Base-by-base conservation (phyloP, 768 basidiomycete species). In the Chalciporus piperatus region DNA sequence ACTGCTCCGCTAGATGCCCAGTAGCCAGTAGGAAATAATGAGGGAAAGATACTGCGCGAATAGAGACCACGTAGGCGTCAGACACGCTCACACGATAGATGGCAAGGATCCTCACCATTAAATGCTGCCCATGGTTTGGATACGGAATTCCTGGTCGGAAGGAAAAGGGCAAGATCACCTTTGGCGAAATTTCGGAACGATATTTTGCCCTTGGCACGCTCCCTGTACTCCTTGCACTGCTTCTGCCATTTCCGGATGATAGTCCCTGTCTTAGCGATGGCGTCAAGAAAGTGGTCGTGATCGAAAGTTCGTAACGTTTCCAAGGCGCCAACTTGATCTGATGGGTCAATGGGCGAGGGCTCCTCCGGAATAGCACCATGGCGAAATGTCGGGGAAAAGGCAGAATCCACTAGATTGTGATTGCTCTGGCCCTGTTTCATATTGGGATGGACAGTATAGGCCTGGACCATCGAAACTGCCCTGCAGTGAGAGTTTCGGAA, bases 111-210 rank as follows among this genome's bases (percentile, higher is more conserved):
- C 83, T 60, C 65, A 93, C 94, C 89, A 70, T 98, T 99, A 73
- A 98, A 99, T 10, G 97, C 97, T 20, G 96, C 97, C 96, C 97
- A 99, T 1, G 92, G 90, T 66, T 90, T 92, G 39, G 89, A 87
- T 6, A 91, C 82, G 25, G 93, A 92, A 69, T 98, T 98, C 42
- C 95, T 78, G 0, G 97, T 99, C 2, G 97, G 97, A 13, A 99
- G 74, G 72, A 99, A 99, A 27, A 99, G 74, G 1, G 95, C 96
- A 45, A 99, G 75, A 70, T 99, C 97, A 10, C 95, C 94, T 66
- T 93, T 95, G 8, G 87, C 77, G 59, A 98, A 98, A 72, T 95
- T 96, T 60, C 92, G 78, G 70, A 98, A 98, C 0, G 95, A 89
- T 50, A 99, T 96, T 72, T 97, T 97, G 50, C 94, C 92, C 70